Evolutionary conservation across 2,329 filamentous ascomycete species (phyloP).

Genomic region (Xylaria sp.): DNA sequence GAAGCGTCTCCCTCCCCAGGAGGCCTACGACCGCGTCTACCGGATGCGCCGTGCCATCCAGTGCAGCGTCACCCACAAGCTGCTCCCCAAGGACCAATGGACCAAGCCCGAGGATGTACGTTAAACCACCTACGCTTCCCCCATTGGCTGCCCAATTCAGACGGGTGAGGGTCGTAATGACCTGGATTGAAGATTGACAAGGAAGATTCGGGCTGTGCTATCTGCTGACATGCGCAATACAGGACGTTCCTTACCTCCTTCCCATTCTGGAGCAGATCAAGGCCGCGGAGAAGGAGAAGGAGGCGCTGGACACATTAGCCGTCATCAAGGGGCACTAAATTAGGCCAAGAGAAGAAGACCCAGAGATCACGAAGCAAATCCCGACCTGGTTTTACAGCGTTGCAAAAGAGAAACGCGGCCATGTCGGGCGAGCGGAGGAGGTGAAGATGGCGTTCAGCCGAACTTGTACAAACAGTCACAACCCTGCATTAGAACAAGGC

Average conservation of each 20-base stretch:
- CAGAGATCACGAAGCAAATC: not conserved
- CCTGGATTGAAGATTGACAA: not conserved
- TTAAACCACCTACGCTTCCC: not conserved
- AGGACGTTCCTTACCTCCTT: conserved; percentile 61
- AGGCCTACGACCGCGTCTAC: conserved; percentile 96
- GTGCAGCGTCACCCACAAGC: conserved; percentile 67
- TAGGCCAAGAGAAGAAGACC: not conserved
- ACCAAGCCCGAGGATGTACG: conserved; percentile 61
- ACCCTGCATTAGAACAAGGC: conserved; percentile 31
- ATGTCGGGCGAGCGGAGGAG: not conserved
- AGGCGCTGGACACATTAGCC: conserved; percentile 47
- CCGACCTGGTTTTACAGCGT: not conserved
- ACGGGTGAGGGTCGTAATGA: not conserved
- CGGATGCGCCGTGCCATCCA: conserved; percentile 95
- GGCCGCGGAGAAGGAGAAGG: conserved; percentile 56
- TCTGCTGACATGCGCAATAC: conserved; percentile 10
- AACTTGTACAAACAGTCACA: conserved; percentile 34
- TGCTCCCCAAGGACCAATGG: conserved; percentile 67
- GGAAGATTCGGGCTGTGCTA: conserved; percentile 3
- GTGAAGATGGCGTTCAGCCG: conserved; percentile 4
- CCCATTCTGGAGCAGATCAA: conserved; percentile 59
- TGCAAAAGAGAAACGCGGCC: conserved; percentile 12
- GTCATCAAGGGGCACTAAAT: conserved; percentile 40
- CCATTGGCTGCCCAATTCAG: not conserved
- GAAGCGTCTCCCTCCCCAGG: conserved; percentile 86